Conservation (phyloP, 768 basidiomycete genomes). For the Podaxis sp. region DNA sequence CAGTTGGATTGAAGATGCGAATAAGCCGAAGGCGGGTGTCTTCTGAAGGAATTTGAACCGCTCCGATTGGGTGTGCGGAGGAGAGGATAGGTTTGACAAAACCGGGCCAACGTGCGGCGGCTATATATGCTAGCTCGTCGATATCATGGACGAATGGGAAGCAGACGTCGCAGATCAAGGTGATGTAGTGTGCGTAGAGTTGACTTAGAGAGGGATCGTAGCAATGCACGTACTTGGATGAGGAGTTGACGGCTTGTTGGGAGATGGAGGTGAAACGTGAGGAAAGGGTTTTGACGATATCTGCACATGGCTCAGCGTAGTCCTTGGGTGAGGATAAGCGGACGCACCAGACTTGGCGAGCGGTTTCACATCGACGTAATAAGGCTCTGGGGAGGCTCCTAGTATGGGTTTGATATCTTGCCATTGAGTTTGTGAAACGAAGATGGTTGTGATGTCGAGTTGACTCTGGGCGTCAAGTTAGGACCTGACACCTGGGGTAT, state of each 20-base stretch:
- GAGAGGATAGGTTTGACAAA: slow-evolving; percentile 63
- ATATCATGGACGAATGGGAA: slow-evolving; percentile 63
- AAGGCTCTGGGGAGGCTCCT: slow-evolving; percentile 72
- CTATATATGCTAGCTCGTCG: slow-evolving; percentile 68
- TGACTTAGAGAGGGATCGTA: slow-evolving; percentile 54
- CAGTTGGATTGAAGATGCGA: slow-evolving; percentile 56
- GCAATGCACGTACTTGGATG: slow-evolving; percentile 19
- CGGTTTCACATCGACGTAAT: slow-evolving; percentile 52
- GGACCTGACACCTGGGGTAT: background rate
- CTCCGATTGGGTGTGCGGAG: slow-evolving; percentile 9
- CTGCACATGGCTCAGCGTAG: slow-evolving; percentile 13
- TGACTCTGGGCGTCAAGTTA: slow-evolving; percentile 7
- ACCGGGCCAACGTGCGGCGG: slow-evolving; percentile 77
- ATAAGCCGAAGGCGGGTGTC: slow-evolving; percentile 64
- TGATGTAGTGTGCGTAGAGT: slow-evolving; percentile 62
- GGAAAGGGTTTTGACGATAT: slow-evolving; percentile 31
- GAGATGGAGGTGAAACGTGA: slow-evolving; percentile 29
- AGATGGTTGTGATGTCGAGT: slow-evolving; percentile 53
- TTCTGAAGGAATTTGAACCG: slow-evolving; percentile 37
- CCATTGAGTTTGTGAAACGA: slow-evolving; percentile 67
- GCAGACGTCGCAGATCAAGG: slow-evolving; percentile 56
- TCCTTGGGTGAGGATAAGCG: background rate
- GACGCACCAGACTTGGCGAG: slow-evolving; percentile 53
- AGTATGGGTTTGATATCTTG: slow-evolving; percentile 65
- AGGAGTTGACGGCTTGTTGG: background rate